Base-by-base conservation (phyloP, 1,139 yeast species). In the Lodderomyces metapsilosis region DNA sequence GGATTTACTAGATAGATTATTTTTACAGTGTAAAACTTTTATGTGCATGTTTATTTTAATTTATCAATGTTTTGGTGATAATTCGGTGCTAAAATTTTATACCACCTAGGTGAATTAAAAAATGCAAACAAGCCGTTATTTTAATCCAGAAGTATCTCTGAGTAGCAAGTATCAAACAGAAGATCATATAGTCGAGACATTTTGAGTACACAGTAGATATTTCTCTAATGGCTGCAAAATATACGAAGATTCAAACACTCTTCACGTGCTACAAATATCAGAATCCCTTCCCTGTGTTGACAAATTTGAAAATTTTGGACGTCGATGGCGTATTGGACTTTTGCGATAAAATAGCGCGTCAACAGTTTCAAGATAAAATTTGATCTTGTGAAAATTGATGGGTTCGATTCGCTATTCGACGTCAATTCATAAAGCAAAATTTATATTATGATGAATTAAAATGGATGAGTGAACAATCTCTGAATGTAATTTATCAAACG, bases 391-490 rank as follows among this genome's bases (percentile, higher is more conserved):
- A 17, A 32, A 32, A 32, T 32, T 18, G 34, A 8, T n/a, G 22
- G 34, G 34, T 32, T 32, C 34, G 34, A 32, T 18, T 18, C 34
- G 34, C 24, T 10, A 15, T 18, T 13, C 13, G 16, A 18, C 11
- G 24, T 17, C 12, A 18, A 18, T 5, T 16, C 18, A 28, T n/a
- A 25, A 12, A 15, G 18, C n/a, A 32, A 11, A 32, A 18, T 30
- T 27, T 30, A 16, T 57, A 54, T 43, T 40, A 58, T 71, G 76
- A 71, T 70, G 76, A 71, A 53, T 52, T 67, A 68, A 13, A 60
- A 71, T 56, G 76, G 76, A 71, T 71, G 76, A 21, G 45, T 71
- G 77, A 71, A 71, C 77, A 71, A 71, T 71, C 76, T 71, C 77
- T 71, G 76, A 71, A 75, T 64, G 54, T 35, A 32, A 22, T 47